These are phyloP conservation scores for Carpinus viminea DNA, from an alignment of 306 rosid species.

Conservation along the genomic window DNA sequence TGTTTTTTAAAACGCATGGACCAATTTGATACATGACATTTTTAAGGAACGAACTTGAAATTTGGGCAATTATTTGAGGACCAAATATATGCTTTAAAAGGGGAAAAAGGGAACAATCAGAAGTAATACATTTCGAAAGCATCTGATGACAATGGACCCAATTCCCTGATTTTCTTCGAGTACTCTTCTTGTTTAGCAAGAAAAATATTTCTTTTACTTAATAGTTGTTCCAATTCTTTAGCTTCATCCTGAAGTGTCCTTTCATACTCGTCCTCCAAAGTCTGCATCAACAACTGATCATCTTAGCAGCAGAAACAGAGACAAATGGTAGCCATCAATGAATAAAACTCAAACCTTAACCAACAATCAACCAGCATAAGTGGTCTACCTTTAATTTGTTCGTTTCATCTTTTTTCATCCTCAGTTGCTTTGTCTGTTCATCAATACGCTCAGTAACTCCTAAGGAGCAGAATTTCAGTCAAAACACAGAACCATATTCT, in stretches of 20 bases:
- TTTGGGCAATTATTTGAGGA: background rate
- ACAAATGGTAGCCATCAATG: conserved; percentile 9
- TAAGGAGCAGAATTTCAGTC: conserved; percentile 44
- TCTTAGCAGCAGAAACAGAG: conserved; percentile 29
- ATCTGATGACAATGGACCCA: conserved; percentile 91
- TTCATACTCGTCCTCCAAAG: conserved; percentile 77
- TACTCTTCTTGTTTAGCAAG: conserved; percentile 90
- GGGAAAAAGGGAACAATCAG: background rate
- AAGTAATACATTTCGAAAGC: conserved; percentile 86
- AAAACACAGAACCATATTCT: conserved; percentile 29
- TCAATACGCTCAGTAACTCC: conserved; percentile 70
- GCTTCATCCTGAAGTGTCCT: conserved; percentile 92
- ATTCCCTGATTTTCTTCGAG: conserved; percentile 84
- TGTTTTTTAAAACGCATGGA: no score
- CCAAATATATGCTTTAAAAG: background rate
- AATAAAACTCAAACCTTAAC: conserved; percentile 3
- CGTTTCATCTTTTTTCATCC: conserved; percentile 72
- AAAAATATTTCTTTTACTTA: conserved; percentile 68
- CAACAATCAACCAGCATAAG: conserved; percentile 28
- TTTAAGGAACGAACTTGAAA: background rate
- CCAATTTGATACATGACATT: no score
- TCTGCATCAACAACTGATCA: conserved; percentile 50
- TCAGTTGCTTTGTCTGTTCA: conserved; percentile 52
- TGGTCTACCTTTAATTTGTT: conserved; percentile 73
- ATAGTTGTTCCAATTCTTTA: conserved; percentile 81